Evolutionary conservation across 1,284 basidiomycete species (phyloP).

Genomic region (Kalmanozyma brasiliensis): DNA sequence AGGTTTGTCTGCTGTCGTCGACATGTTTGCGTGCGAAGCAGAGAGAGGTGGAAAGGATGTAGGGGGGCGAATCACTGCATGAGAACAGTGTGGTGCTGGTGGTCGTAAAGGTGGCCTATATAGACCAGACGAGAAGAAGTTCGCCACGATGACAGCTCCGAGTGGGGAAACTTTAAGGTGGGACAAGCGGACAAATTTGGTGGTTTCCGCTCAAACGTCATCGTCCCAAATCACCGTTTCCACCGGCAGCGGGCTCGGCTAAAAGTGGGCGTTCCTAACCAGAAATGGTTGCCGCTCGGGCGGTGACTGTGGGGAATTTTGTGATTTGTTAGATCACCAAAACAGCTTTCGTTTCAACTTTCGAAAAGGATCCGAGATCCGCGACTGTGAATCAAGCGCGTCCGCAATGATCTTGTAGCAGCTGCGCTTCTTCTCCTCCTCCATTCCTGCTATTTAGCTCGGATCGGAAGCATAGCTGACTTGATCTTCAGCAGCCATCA

Average conservation of each 20-base stretch:
- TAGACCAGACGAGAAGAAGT: no score
- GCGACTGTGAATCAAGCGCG: slow-evolving; percentile 1
- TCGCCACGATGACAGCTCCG: no score
- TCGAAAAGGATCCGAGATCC: slow-evolving; percentile 1
- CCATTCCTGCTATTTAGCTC: slow-evolving; percentile 1
- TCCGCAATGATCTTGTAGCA: neutral
- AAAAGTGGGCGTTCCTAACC: no score
- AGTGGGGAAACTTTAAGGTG: slow-evolving; percentile 8
- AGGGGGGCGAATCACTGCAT: neutral
- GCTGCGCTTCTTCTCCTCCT: slow-evolving; percentile 1
- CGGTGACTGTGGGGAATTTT: neutral
- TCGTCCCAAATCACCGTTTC: neutral
- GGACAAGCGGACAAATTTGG: neutral
- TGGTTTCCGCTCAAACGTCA: neutral
- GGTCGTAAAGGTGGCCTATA: neutral
- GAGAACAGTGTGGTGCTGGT: no score
- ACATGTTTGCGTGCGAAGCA: slow-evolving; percentile 12
- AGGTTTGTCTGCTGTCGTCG: slow-evolving; percentile 5
- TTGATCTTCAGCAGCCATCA: no score
- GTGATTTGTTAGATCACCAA: slow-evolving; percentile 1
- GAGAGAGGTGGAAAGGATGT: slow-evolving; percentile 1
- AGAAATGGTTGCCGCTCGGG: no score
- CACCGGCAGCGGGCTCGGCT: no score
- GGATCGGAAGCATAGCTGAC: no score
- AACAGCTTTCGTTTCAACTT: neutral